Evolutionary conservation across 257 asterid genomes (phyloP), one percentile per base, ranked within the genome.

Genomic region (Nicotiana paniculata): DNA sequence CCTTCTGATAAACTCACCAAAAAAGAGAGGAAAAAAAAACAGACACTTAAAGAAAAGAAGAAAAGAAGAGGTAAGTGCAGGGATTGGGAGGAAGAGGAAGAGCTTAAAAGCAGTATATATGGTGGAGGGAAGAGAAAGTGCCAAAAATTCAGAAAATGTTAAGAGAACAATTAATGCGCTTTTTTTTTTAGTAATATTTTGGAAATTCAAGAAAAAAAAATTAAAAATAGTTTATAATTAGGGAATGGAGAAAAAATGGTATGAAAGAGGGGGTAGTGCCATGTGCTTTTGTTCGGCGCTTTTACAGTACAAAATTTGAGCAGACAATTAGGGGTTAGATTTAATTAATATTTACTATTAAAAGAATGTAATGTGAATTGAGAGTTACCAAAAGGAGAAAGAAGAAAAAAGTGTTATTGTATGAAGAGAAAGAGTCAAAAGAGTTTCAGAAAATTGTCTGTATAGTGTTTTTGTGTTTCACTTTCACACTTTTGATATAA

Each of bases 211-310:
- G 24, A 21, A 21, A 26, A 17, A 6, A 4, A 16, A 57, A 55
- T 1, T 24, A 39, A 8, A 61, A 32, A 39, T 21, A 21, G 24
- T 8, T 8, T 8, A 62, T 28, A 63, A 26, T 15, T 79, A n/a
- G 5, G 32, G 63, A 26, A 61, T 79, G 82, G 66, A 43, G 72
- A 76, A 64, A 75, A 69, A 62, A 57, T 24, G 13, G 83, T 81
- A 88, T 57, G 30, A 85, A 82, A 81, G 84, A 84, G 74, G 24
- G 82, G 81, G 92, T 89, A 86, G 80, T 26, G 85, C 84, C 98
- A 93, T 91, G 96, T 93, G 98, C 98, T 81, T 80, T 88, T 91
- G 97, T 91, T 92, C 86, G 88, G 90, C 82, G 87, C 90, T 88
- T 89, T 92, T 78, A 88, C 92, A 54, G 68, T 87, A 64, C 10